A percentile compares a stretch with the other conserved stretches of the same genome.
phyloP scores from a whole-genome alignment of 2,329 filamentous ascomycete genomes.

The Penicillium sp. region DNA sequence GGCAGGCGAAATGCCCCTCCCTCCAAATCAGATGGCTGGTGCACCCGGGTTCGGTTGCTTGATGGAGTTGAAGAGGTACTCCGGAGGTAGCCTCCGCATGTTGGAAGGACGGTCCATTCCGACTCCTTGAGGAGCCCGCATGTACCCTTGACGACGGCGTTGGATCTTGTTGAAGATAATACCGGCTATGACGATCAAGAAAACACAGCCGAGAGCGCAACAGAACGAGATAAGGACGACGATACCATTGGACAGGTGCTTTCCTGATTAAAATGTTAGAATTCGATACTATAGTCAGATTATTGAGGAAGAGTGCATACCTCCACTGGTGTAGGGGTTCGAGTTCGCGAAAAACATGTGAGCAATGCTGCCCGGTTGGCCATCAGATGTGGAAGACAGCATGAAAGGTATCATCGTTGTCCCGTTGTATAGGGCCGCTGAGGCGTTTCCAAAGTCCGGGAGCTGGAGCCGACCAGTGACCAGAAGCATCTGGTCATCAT shows the following conservation, averaged over 20 bases:
- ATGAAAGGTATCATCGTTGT: constrained; percentile 68
- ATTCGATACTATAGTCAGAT: constrained; percentile 2
- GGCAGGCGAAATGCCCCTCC: too few species aligned
- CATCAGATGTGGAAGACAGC: constrained; percentile 60
- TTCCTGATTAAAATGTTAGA: constrained; percentile 21
- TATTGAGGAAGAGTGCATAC: too few species aligned
- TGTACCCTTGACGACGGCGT: constrained; percentile 41
- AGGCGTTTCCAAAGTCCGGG: constrained; percentile 67
- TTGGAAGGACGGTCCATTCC: constrained; percentile 41
- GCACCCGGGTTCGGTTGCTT: constrained; percentile 29
- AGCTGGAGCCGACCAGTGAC: constrained; percentile 73
- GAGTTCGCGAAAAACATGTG: constrained; percentile 74
- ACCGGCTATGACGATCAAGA: constrained; percentile 41
- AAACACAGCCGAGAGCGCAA: constrained; percentile 41
- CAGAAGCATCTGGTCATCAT: constrained; percentile 67
- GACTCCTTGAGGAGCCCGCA: constrained; percentile 36
- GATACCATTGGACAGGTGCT: constrained; percentile 38
- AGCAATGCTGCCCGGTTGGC: constrained; percentile 63
- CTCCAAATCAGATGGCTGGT: constrained; percentile 31
- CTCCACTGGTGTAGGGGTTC: constrained; percentile 65
- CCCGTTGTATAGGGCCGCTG: constrained; percentile 81
- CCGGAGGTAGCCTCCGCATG: constrained; percentile 40
- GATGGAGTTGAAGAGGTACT: constrained; percentile 39
- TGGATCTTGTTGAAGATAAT: constrained; percentile 43
- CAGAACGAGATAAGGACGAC: constrained; percentile 42